A percentile compares a stretch with the other conserved stretches of the same genome.
Conservation (phyloP, 2,329 filamentous ascomycete species). For the Xylaria polymorpha region DNA sequence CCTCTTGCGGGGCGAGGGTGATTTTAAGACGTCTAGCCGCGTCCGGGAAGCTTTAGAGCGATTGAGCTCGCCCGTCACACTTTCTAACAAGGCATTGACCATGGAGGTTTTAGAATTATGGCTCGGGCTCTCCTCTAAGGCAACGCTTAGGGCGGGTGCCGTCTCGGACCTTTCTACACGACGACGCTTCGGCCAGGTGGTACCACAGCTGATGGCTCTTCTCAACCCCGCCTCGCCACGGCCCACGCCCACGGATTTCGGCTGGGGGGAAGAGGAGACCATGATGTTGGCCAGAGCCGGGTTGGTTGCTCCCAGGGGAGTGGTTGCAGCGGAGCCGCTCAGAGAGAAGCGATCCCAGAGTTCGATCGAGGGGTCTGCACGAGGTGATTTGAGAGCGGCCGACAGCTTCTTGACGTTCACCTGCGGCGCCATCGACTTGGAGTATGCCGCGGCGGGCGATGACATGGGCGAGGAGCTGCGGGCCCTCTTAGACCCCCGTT, state of each 20-base stretch:
- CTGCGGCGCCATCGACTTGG: slow-evolving; percentile 57
- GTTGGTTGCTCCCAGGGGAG: slow-evolving; percentile 61
- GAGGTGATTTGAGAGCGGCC: slow-evolving; percentile 71
- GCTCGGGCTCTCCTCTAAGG: slow-evolving; percentile 56
- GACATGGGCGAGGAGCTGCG: slow-evolving; percentile 79
- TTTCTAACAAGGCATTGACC: slow-evolving; percentile 73
- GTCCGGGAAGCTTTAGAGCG: slow-evolving; percentile 53
- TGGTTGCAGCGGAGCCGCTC: slow-evolving; percentile 57
- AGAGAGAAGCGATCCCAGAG: slow-evolving; percentile 81
- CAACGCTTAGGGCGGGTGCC: slow-evolving; percentile 49
- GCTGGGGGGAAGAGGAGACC: slow-evolving; percentile 76
- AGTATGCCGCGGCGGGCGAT: slow-evolving; percentile 65
- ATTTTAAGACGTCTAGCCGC: slow-evolving; percentile 51
- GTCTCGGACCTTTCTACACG: slow-evolving; percentile 64
- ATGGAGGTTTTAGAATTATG: slow-evolving; percentile 66
- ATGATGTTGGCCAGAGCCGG: slow-evolving; percentile 73
- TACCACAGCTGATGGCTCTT: slow-evolving; percentile 75
- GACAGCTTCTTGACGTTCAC: slow-evolving; percentile 70
- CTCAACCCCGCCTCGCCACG: slow-evolving; percentile 64
- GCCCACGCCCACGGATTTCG: slow-evolving; percentile 55
- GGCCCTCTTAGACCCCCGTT: slow-evolving; percentile 71
- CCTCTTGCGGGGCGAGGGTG: slow-evolving; percentile 60
- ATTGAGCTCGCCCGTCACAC: slow-evolving; percentile 67
- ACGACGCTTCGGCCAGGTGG: slow-evolving; percentile 77
- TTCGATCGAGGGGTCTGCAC: slow-evolving; percentile 78